Evolutionary conservation across 345 rosid genomes (phyloP).

Genomic region (Cardiospermum halicacabum): DNA sequence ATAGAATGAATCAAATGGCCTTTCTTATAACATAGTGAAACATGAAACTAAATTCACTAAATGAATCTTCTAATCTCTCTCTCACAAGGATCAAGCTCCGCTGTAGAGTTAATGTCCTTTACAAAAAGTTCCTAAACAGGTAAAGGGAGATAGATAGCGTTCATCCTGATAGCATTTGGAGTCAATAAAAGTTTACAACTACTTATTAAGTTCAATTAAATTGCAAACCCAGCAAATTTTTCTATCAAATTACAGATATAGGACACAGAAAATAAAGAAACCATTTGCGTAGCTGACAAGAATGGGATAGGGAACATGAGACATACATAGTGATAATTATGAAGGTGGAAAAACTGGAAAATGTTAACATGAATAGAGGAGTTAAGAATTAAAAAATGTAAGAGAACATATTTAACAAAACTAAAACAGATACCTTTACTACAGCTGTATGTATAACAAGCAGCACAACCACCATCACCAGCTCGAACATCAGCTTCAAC

Average conservation of each 20-base stretch:
- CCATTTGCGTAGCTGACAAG: too few species aligned
- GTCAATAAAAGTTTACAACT: background rate
- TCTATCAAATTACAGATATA: background rate
- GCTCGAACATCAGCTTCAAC: constrained; percentile 87
- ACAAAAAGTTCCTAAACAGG: background rate
- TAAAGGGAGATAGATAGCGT: background rate
- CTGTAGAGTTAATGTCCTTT: background rate
- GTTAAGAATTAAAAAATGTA: background rate
- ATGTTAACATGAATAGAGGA: background rate
- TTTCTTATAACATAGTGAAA: background rate
- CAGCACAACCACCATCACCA: constrained; percentile 91
- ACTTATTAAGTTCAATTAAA: background rate
- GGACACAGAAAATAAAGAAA: background rate
- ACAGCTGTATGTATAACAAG: constrained; percentile 96
- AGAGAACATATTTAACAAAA: background rate
- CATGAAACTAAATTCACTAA: background rate
- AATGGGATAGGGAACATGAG: background rate
- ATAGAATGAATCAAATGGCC: background rate
- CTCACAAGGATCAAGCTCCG: background rate
- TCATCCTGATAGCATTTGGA: background rate
- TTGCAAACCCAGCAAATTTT: background rate
- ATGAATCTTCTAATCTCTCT: background rate
- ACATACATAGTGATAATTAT: background rate
- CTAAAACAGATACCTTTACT: constrained; percentile 67
- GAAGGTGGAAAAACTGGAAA: background rate